A percentile compares a stretch with the other conserved stretches of the same genome.
Conservation (phyloP, 2,329 filamentous ascomycete species). For the Fusarium denticulatum region DNA sequence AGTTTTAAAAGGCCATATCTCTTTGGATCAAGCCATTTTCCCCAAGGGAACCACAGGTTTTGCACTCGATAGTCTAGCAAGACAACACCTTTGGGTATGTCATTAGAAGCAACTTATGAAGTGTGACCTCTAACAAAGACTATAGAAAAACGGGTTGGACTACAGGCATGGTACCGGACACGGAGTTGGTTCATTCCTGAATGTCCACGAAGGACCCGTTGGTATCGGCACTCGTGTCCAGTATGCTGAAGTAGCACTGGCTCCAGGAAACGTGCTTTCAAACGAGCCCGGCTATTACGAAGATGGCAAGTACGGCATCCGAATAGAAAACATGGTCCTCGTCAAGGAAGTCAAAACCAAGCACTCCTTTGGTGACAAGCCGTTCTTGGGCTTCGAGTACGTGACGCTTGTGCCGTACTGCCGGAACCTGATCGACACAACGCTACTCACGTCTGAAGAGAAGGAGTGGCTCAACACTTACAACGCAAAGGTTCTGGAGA, state of each 20-base stretch:
- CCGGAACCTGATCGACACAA: conserved; percentile 82
- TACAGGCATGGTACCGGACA: conserved; percentile 97
- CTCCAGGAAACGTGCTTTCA: conserved; percentile 93
- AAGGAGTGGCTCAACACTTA: conserved; percentile 89
- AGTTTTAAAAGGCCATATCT: conserved; percentile 93
- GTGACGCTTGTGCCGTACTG: conserved; percentile 98
- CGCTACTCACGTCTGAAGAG: conserved; percentile 77
- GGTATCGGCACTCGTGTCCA: conserved; percentile 93
- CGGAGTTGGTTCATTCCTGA: conserved; percentile 92
- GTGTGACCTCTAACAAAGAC: conserved; percentile 25
- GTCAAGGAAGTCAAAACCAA: conserved; percentile 88
- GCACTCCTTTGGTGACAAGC: conserved; percentile 90
- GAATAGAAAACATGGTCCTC: conserved; percentile 96
- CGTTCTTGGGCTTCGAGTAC: conserved; percentile 94
- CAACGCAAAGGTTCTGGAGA: conserved; percentile 81
- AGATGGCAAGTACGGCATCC: conserved; percentile 92
- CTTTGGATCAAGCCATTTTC: conserved; percentile 85
- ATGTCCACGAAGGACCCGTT: conserved; percentile 97
- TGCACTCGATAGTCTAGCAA: conserved; percentile 86
- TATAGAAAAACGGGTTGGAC: conserved; percentile 75
- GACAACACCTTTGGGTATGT: conserved; percentile 89
- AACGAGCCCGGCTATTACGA: conserved; percentile 98
- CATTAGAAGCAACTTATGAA: neutral
- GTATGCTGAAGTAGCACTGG: conserved; percentile 88
- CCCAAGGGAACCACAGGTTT: conserved; percentile 96